Conservation (phyloP, 169 alveolate genomes). For the Plasmodium adleri region DNA sequence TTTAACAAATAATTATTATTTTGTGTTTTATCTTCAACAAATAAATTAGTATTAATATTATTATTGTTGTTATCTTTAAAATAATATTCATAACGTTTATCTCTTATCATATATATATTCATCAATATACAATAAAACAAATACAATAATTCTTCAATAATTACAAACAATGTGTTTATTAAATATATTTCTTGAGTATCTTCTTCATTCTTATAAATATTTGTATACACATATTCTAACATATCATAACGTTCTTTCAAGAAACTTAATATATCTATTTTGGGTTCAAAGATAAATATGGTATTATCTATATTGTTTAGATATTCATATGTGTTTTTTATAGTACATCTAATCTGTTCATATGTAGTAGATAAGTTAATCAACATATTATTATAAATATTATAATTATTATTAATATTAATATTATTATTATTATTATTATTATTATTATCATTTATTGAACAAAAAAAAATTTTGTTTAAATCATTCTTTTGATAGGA, state of each 20-base stretch:
- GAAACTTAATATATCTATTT: conserved; percentile 62
- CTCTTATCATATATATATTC: conserved; percentile 70
- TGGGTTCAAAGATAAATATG: conserved; percentile 60
- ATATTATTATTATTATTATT: neutral
- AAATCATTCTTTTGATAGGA: too few relatives aligned
- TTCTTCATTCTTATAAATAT: neutral
- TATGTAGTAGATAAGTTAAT: neutral
- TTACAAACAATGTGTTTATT: conserved; percentile 13
- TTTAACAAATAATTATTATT: neutral
- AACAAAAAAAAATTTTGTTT: too few relatives aligned
- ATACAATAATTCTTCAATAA: conserved; percentile 46
- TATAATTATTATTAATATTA: neutral
- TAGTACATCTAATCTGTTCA: conserved; percentile 19
- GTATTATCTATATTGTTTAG: conserved; percentile 68
- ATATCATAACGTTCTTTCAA: conserved; percentile 70
- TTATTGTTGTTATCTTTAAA: neutral
- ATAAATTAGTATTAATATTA: neutral
- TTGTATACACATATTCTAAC: conserved; percentile 38
- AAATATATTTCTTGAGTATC: neutral
- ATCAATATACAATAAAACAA: conserved; percentile 45
- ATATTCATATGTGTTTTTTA: conserved; percentile 33
- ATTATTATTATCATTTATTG: neutral
- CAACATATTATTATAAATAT: too few relatives aligned
- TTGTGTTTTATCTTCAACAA: neutral
- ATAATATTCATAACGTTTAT: conserved; percentile 20